Evolutionary conservation across 495 filamentous ascomycete genomes (phyloP).

Genomic region (Echria macrotheca): DNA sequence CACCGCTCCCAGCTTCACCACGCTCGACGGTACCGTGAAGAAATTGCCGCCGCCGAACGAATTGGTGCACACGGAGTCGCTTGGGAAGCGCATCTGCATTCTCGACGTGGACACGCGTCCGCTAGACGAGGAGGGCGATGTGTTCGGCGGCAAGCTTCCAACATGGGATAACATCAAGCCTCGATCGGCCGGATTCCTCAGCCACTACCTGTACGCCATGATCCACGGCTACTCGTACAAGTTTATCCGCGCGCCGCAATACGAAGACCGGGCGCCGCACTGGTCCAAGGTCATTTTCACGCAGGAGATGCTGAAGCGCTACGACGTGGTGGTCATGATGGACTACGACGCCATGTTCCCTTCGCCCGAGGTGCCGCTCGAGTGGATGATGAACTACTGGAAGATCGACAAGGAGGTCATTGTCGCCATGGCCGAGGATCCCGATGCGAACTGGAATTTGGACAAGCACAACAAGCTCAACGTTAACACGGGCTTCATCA

Average conservation of each 20-base stretch:
- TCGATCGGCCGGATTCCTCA: constrained; percentile 32
- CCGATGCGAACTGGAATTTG: constrained; percentile 18
- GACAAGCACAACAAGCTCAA: constrained; percentile 17
- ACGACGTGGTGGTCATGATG: constrained; percentile 45
- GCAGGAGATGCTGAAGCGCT: constrained; percentile 37
- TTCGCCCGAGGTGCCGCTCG: constrained; percentile 44
- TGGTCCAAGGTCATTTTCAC: constrained; percentile 49
- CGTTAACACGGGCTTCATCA: constrained; percentile 30
- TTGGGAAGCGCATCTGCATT: constrained; percentile 34
- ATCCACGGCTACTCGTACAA: constrained; percentile 54
- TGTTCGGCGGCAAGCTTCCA: constrained; percentile 25
- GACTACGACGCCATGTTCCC: constrained; percentile 47
- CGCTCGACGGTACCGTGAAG: constrained; percentile 21
- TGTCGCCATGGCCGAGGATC: constrained; percentile 42
- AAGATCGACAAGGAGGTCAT: constrained; percentile 36
- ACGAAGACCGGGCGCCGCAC: constrained; percentile 34
- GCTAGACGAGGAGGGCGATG: constrained; percentile 20
- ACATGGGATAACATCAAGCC: constrained; percentile 16
- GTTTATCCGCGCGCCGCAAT: constrained; percentile 35
- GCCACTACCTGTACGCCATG: constrained; percentile 40
- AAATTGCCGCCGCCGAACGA: constrained; percentile 17
- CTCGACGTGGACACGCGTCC: constrained; percentile 38
- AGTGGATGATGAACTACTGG: constrained; percentile 54
- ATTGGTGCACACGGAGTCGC: constrained; percentile 19
- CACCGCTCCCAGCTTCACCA: constrained; percentile 19